Base-by-base conservation (phyloP, 78 protist species). In the Planoprotostelium fungivorum region DNA sequence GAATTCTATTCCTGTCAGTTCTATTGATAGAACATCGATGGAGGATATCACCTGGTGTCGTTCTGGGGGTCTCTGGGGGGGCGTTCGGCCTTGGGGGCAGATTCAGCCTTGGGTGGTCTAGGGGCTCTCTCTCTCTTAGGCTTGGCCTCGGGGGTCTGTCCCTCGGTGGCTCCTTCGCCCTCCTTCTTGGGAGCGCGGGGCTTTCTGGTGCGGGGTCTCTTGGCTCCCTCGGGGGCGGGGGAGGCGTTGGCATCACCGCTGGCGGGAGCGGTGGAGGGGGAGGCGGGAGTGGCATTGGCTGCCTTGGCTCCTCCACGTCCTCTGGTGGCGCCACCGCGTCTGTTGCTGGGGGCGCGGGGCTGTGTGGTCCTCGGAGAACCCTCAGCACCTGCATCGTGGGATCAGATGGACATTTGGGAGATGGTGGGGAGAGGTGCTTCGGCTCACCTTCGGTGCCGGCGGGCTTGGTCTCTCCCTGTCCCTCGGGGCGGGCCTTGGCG, bases 401-500 rank as follows among this genome's bases (percentile, higher is more conserved):
- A n/a, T n/a, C n/a, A 1, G 10, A 36, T 23, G 35, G 38, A 5
- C 37, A 34, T 39, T 0, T 51, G n/a, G 86, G 31, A 34, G 88
- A 83, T n/a, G 1, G 91, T 38, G 91, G 73, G 34, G 86, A 29
- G 29, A 85, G 28, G 16, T 36, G 36, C 31, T 90, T 16, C 37
- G 23, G 38, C 35, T 35, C 88, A 29, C 84, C 9, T 1, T 86
- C 9, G 38, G 86, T 29, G 89, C 88, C 39, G 38, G 88, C 86
- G 28, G 90, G n/a, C 35, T 38, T 28, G 89, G 63, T 87, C 34
- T 28, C 63, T 38, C 38, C 85, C 63, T 51, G 38, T 37, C 84
- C 89, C 16, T 87, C n/a, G 5, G 23, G 31, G 88, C 92, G 89
- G 37, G 88, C 89, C 39, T 86, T 87, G 35, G 96, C 91, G 35